These are phyloP conservation scores for Kodamaea sagamina DNA, from an alignment of 805 yeast species.

Conservation along the genomic window DNA sequence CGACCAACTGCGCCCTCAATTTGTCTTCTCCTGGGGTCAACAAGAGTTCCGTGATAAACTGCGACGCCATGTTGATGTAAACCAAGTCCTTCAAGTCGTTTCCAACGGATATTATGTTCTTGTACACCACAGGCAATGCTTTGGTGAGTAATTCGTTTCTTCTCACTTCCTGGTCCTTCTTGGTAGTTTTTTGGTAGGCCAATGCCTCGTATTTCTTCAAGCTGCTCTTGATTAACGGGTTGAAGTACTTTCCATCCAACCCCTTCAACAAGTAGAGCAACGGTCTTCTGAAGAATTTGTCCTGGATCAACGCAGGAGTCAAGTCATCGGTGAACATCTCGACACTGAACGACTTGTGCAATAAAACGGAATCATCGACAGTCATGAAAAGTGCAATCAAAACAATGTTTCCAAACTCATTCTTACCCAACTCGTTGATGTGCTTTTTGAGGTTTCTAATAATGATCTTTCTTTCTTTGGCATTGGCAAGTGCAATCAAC, in stretches of 20 bases:
- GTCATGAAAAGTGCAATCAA: constrained; percentile 76
- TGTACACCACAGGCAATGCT: constrained; percentile 67
- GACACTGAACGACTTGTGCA: constrained; percentile 67
- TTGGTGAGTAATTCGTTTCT: constrained; percentile 64
- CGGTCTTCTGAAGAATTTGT: constrained; percentile 87
- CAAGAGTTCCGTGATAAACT: constrained; percentile 75
- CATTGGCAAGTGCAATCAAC: constrained; percentile 77
- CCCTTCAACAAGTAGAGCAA: constrained; percentile 79
- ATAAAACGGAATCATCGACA: constrained; percentile 90
- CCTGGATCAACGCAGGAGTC: constrained; percentile 57
- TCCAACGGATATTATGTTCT: constrained; percentile 38
- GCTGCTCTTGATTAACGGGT: constrained; percentile 64
- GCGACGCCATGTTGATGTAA: constrained; percentile 77
- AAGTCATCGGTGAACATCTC: constrained; percentile 53
- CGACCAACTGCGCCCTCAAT: constrained; percentile 51
- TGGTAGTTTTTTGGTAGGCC: constrained; percentile 65
- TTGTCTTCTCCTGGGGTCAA: constrained; percentile 52
- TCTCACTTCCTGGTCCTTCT: constrained; percentile 80
- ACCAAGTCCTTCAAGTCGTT: constrained; percentile 19
- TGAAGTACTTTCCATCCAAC: constrained; percentile 76
- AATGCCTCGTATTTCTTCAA: constrained; percentile 60
- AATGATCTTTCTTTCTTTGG: constrained; percentile 86
- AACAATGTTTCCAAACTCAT: constrained; percentile 85
- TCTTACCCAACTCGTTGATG: constrained; percentile 71
- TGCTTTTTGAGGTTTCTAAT: constrained; percentile 74